Base-by-base conservation (phyloP, 2,329 filamentous ascomycete genomes). In the Chaetothyriales sp. region DNA sequence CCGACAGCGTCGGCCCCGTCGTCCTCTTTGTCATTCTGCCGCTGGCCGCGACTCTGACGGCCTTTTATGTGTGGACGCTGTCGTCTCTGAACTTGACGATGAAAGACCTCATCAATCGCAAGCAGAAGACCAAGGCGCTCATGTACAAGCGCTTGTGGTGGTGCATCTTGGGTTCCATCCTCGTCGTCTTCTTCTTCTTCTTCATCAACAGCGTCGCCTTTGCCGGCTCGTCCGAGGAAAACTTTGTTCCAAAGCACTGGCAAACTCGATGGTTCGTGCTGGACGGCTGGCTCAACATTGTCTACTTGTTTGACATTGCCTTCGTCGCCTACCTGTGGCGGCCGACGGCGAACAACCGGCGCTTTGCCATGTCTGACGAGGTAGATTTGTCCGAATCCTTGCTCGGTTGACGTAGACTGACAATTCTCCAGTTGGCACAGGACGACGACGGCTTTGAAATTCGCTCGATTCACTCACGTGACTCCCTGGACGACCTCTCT, bases 61-160 rank as follows among this genome's bases (percentile, higher is more conserved):
- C 86, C 9, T 98, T 98, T 69, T 98, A 98, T 68, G 86, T 98
- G 55, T 98, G 92, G 92, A 98, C 92, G 0, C 77, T 98, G 58
- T 97, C 95, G 72, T 94, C 89, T 19, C 77, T 98, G 53, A 95
- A 90, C 67, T 76, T 84, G 53, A 98, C 92, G 0, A 90, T 97
- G 73, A 97, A 95, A 70, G 90, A 97, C 63, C 77, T 98, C n/a
- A 78, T 85, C 51, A 87, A 95, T 63, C 83, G 92, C 59, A 95
- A 95, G 70, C 92, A 98, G 70, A 84, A 86, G 62, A 83, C 85
- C 62, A 98, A 98, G 67, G 88, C 89, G 47, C 70, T 80, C 69
- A 98, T 98, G 94, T 98, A 97, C 71, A 89, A 86, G 71, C 94
- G 94, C 68, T 80, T 98, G 13, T 98, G 94, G 89, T 98, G 89